Percentiles rank a stretch among this genome's conserved stretches.
Conservation (phyloP, 148 eudicot genomes). For the Dianthus caryophyllus region DNA sequence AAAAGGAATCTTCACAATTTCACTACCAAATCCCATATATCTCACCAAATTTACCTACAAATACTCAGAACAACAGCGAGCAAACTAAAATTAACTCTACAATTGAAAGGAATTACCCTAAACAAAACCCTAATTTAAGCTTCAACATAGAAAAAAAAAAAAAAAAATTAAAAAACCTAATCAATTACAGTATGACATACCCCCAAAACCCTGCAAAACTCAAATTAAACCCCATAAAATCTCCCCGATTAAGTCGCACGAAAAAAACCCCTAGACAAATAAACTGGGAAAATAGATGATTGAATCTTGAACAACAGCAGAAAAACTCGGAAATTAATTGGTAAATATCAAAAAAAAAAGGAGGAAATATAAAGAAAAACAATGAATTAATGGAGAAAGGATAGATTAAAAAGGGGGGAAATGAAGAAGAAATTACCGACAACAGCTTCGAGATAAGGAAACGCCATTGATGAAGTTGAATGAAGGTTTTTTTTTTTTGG, state of each 20-base stretch:
- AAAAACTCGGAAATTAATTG: neutral
- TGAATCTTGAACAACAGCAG: neutral
- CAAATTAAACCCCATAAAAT: neutral
- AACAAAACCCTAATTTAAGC: too few species aligned
- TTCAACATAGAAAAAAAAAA: too few species aligned
- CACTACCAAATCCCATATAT: neutral
- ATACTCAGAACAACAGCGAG: neutral
- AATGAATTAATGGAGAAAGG: neutral
- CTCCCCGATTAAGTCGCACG: neutral
- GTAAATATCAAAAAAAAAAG: neutral
- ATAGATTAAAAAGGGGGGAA: neutral
- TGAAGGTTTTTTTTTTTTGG: constrained; percentile 3
- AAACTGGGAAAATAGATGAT: neutral
- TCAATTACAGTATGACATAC: neutral
- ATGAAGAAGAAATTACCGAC: constrained; percentile 41
- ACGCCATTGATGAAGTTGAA: constrained; percentile 51
- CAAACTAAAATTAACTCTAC: neutral
- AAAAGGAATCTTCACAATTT: neutral
- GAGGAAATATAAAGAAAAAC: neutral
- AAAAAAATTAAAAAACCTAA: too few species aligned
- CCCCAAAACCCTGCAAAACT: neutral
- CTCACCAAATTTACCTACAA: neutral
- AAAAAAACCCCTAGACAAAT: neutral
- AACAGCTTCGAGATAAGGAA: constrained; percentile 89
- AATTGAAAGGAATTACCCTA: too few species aligned